phyloP scores from a whole-genome alignment of 202 grass and related monocot genomes.

The Carex sylvatica region DNA sequence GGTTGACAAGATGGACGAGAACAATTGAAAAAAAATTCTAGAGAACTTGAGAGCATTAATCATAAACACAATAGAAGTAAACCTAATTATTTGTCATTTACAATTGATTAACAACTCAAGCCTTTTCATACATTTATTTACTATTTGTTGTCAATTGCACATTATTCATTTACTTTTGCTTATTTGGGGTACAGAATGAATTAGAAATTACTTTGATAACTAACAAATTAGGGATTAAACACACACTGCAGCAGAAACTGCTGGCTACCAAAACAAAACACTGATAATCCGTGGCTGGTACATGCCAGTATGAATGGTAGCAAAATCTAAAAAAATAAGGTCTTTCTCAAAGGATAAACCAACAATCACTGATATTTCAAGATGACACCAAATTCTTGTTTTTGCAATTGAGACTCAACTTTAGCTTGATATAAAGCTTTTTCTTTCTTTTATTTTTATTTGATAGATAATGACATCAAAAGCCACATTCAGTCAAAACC shows the following conservation, averaged over 20 bases:
- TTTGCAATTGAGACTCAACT: neutral
- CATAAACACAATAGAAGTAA: neutral
- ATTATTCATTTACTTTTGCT: neutral
- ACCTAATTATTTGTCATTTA: neutral
- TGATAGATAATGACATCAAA: neutral
- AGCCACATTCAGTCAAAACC: neutral
- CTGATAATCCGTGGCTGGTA: neutral
- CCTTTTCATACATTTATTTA: neutral
- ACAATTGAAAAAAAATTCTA: neutral
- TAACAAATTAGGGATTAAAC: neutral
- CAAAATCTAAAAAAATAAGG: neutral
- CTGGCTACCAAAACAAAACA: neutral
- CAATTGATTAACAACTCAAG: neutral
- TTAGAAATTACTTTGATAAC: neutral
- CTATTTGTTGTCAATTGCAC: neutral
- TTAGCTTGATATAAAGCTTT: neutral
- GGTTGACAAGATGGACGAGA: neutral
- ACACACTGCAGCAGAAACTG: neutral
- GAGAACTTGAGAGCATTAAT: neutral
- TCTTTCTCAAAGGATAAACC: neutral
- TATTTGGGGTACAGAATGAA: neutral
- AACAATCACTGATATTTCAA: neutral
- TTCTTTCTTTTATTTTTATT: neutral
- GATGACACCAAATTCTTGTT: neutral
- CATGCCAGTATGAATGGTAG: neutral